Conservation (phyloP, 768 basidiomycete species). For the Imleria badia region DNA sequence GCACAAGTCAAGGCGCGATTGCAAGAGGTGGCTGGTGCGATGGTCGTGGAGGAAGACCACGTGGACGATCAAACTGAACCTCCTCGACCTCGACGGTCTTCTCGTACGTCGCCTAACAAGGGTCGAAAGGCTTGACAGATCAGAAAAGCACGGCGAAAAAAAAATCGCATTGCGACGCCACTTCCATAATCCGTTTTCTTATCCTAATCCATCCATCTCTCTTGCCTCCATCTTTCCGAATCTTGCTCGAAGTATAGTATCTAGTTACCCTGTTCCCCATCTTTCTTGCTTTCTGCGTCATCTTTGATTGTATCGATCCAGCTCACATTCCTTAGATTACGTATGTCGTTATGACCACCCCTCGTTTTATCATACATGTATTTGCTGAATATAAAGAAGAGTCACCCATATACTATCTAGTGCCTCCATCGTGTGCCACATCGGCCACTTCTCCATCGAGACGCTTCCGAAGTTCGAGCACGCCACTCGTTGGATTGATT, state of each 20-base stretch:
- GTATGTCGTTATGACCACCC: slow-evolving; percentile 8
- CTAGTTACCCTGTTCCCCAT: slow-evolving; percentile 9
- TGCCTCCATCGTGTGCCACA: too few relatives aligned
- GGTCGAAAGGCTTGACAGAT: slow-evolving; percentile 15
- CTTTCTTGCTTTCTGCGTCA: slow-evolving; percentile 5
- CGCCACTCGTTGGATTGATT: too few relatives aligned
- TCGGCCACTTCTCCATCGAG: too few relatives aligned
- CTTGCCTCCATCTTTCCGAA: slow-evolving; percentile 1
- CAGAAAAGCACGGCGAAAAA: neutral
- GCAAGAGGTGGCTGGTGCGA: slow-evolving; percentile 26
- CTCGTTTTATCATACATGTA: slow-evolving; percentile 22
- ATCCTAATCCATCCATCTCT: neutral
- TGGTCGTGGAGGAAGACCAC: slow-evolving; percentile 32
- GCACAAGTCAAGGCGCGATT: slow-evolving; percentile 17
- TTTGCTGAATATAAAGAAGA: slow-evolving; percentile 5
- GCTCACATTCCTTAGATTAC: slow-evolving; percentile 12
- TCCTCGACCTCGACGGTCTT: slow-evolving; percentile 33
- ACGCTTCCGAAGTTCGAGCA: too few relatives aligned
- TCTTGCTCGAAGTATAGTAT: slow-evolving; percentile 1
- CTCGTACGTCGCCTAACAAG: slow-evolving; percentile 36
- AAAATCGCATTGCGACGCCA: neutral
- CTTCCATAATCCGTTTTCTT: neutral
- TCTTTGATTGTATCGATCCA: slow-evolving; percentile 13
- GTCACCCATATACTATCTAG: too few relatives aligned
- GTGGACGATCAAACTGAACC: slow-evolving; percentile 24